phyloP scores from a whole-genome alignment of 139 green algal species.

The Pleodorina starrii region DNA sequence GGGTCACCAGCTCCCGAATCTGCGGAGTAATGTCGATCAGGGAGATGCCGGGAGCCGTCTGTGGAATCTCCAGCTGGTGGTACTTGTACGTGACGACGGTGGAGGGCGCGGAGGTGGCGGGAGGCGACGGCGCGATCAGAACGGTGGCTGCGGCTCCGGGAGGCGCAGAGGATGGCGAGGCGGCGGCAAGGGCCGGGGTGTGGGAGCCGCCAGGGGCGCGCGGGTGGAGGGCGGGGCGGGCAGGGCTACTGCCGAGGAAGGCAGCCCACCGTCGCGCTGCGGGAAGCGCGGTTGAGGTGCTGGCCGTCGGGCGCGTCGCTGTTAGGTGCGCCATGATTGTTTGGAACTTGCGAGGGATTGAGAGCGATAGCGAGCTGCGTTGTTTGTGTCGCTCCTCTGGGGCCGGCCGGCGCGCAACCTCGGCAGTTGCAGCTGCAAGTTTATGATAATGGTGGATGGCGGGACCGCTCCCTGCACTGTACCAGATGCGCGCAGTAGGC shows the following conservation, averaged over 20 bases:
- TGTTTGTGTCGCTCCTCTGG: too few species aligned
- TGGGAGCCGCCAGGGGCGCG: too few species aligned
- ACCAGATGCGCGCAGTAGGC: too few species aligned
- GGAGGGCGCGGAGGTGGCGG: neutral
- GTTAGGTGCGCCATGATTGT: too few species aligned
- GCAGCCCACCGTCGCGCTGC: too few species aligned
- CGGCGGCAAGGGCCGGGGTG: neutral
- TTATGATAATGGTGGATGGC: too few species aligned
- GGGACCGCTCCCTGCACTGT: too few species aligned
- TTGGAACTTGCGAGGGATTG: too few species aligned
- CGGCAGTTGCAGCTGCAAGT: too few species aligned
- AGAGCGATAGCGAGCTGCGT: too few species aligned
- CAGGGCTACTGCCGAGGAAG: neutral
- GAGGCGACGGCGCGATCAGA: neutral
- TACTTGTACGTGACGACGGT: neutral
- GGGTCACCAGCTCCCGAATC: slow-evolving; percentile 59
- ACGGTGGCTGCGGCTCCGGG: neutral
- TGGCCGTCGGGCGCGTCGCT: neutral
- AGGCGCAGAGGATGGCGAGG: neutral
- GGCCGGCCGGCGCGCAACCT: too few species aligned
- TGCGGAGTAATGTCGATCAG: slow-evolving; percentile 43
- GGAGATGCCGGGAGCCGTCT: slow-evolving; percentile 13
- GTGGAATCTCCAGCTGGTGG: slow-evolving; percentile 8
- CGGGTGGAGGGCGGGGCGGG: too few species aligned
- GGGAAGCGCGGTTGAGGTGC: neutral